Evolutionary conservation across 208 protist species (phyloP).

Genomic region (Blastocrithidia nonstop): DNA sequence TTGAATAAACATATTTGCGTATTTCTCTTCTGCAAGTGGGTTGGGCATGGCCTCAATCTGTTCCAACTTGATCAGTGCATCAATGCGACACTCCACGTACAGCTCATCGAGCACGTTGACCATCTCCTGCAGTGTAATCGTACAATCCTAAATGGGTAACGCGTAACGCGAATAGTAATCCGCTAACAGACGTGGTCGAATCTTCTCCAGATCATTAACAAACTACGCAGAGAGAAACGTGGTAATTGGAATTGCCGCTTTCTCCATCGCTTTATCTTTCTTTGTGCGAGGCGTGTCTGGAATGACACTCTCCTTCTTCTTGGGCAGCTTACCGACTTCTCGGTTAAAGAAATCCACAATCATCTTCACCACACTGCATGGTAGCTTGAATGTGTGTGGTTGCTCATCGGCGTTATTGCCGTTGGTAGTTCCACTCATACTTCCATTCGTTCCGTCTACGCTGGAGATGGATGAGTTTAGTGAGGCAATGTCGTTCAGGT

Average conservation of each 20-base stretch:
- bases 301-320: constrained; percentile 29
- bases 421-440: background rate
- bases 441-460: background rate
- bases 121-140: constrained; percentile 74
- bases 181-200: constrained; percentile 27
- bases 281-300: constrained; percentile 38
- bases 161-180: constrained; percentile 47
- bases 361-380: constrained; percentile 29
- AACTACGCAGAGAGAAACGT: constrained; percentile 41
- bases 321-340: constrained; percentile 27
- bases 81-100: constrained; percentile 40
- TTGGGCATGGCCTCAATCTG: constrained; percentile 31
- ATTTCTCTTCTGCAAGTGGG: constrained; percentile 6
- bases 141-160: constrained; percentile 54
- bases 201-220: constrained; percentile 29
- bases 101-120: constrained; percentile 73
- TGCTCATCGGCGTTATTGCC: constrained; percentile 10
- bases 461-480: constrained; percentile 14
- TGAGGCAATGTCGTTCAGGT: constrained; percentile 25
- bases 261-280: constrained; percentile 46
- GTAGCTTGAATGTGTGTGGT: constrained; percentile 35
- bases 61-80: constrained; percentile 18
- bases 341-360: constrained; percentile 50
- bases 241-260: constrained; percentile 27
- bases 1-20: constrained; percentile 10